Evolutionary conservation across 768 basidiomycete species (phyloP), one percentile per base, ranked within the genome.

Genomic region (Boletus tomentosulus): DNA sequence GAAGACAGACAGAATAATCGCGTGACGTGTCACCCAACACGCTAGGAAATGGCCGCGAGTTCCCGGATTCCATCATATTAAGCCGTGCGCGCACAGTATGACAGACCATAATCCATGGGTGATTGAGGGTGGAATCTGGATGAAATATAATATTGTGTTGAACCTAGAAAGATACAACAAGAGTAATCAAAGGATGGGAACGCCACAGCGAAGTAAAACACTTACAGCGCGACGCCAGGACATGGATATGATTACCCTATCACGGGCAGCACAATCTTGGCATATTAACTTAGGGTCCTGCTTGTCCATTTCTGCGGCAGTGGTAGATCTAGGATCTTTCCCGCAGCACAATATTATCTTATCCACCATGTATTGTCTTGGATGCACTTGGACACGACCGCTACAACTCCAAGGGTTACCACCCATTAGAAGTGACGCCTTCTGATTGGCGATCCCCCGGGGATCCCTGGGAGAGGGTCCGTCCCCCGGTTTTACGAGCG

Each of bases 241-340:
- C 61, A 69, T 61, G 3, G 48, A 38, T 31, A 41, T 24, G 2
- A 62, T 22, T 13, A 19, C 30, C 15, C 35, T 47, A 38, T 61
- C 45, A 11, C 25, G 57, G 49, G 28, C 6, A 38, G 43, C 31
- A 49, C 66, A 68, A 47, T 57, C 56, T 15, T 45, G 3, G 30
- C 67, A 68, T 25, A 48, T 28, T 38, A 68, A 24, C 41, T 55
- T 59, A 12, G 53, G 46, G 38, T 58, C 57, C 30, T 61, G 48
- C 27, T 19, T 34, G 49, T 71, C 66, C 66, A 69, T 66, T 47
- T 70, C 68, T 41, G 57, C 33, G 30, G 60, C 53, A 49, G 62
- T 62, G 35, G 57, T 56, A 24, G 55, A 60, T 38, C 34, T 38
- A 34, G 66, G 68, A 35, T 71, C 66, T 44, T 55, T 63, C 28